phyloP scores from a whole-genome alignment of 2,329 filamentous ascomycete genomes.

The Thielaviopsis musarum region DNA sequence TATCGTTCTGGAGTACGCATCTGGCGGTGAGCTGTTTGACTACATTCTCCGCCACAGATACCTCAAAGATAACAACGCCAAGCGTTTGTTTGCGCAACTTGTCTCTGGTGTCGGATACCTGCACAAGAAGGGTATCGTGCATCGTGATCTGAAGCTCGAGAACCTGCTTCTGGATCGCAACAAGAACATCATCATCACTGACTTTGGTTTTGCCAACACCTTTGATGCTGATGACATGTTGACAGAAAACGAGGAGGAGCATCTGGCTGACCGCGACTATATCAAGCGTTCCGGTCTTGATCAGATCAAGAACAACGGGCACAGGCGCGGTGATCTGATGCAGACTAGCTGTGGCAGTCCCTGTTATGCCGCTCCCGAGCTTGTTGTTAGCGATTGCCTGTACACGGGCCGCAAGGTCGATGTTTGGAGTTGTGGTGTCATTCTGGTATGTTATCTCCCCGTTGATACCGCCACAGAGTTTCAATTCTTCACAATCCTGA shows the following conservation, averaged over 20 bases:
- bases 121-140: slow-evolving; percentile 96
- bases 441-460: slow-evolving; percentile 57
- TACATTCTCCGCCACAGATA: slow-evolving; percentile 96
- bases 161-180: slow-evolving; percentile 91
- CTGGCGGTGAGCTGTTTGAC: slow-evolving; percentile 92
- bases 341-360: slow-evolving; percentile 97
- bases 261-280: slow-evolving; percentile 71
- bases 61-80: slow-evolving; percentile 80
- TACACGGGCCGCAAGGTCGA: slow-evolving; percentile 97
- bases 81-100: slow-evolving; percentile 83
- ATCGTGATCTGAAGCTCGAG: slow-evolving; percentile 90
- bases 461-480: neutral
- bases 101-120: slow-evolving; percentile 94
- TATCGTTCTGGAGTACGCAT: slow-evolving; percentile 96
- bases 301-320: slow-evolving; percentile 54
- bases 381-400: slow-evolving; percentile 91
- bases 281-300: slow-evolving; percentile 79
- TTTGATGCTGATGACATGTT: slow-evolving; percentile 84
- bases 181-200: slow-evolving; percentile 97
- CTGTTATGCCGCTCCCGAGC: slow-evolving; percentile 90
- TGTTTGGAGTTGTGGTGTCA: slow-evolving; percentile 98
- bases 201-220: slow-evolving; percentile 97
- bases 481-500: neutral
- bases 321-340: slow-evolving; percentile 85
- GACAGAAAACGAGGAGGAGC: slow-evolving; percentile 75